These are phyloP conservation scores for Pisolithus sp. DNA, from an alignment of 768 basidiomycete genomes.

Conservation along the genomic window DNA sequence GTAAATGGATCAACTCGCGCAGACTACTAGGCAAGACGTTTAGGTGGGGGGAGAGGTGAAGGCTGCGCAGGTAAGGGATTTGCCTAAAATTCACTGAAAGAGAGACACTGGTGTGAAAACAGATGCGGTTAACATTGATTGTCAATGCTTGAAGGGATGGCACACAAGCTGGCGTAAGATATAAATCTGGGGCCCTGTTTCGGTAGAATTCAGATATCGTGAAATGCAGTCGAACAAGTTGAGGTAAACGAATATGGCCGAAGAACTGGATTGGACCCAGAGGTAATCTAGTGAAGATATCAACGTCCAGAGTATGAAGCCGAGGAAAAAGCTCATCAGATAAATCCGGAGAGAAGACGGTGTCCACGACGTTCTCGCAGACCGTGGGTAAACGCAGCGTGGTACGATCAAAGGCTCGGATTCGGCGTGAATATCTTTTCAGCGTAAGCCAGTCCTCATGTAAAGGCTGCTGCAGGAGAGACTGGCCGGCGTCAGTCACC, in stretches of 20 bases:
- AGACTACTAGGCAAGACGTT: slow-evolving; percentile 19
- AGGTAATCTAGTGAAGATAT: slow-evolving; percentile 16
- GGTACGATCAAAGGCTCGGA: slow-evolving; percentile 19
- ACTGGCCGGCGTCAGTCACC: background rate
- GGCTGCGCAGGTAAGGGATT: slow-evolving; percentile 17
- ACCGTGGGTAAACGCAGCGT: slow-evolving; percentile 17
- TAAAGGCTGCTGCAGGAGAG: slow-evolving; percentile 14
- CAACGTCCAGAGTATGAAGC: slow-evolving; percentile 20
- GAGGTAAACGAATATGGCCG: slow-evolving; percentile 14
- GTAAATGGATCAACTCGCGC: slow-evolving; percentile 15
- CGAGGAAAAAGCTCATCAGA: slow-evolving; percentile 18
- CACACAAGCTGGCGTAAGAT: slow-evolving; percentile 18
- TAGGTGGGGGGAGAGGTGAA: slow-evolving; percentile 19
- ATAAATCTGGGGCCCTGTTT: slow-evolving; percentile 12
- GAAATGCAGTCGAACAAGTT: slow-evolving; percentile 17
- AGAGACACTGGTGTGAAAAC: background rate
- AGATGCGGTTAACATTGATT: slow-evolving; percentile 11
- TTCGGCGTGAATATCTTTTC: slow-evolving; percentile 19
- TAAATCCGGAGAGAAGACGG: slow-evolving; percentile 14
- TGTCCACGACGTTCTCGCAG: slow-evolving; percentile 15
- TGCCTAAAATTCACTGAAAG: slow-evolving; percentile 8
- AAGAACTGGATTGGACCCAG: slow-evolving; percentile 14
- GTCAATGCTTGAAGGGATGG: slow-evolving; percentile 12
- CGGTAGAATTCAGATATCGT: slow-evolving; percentile 16
- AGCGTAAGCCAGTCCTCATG: slow-evolving; percentile 18